A percentile compares a stretch with the other conserved stretches of the same genome.
phyloP scores from a whole-genome alignment of 768 basidiomycete genomes.

The Dacryopinax spathularia region DNA sequence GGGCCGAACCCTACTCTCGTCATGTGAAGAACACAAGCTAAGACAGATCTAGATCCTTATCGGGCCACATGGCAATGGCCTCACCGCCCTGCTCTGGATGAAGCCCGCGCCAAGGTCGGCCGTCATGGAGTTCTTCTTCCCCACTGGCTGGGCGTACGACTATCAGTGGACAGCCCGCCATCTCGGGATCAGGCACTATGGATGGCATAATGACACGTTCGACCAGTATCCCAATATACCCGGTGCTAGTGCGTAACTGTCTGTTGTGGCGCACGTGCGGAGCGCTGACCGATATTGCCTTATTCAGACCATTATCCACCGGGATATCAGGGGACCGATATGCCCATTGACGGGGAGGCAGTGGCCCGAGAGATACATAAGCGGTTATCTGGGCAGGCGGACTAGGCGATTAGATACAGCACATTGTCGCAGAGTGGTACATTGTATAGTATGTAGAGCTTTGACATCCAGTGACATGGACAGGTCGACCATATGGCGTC shows the following conservation, averaged over 20 bases:
- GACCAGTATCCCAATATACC: not conserved
- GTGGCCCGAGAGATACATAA: slow-evolving; percentile 28
- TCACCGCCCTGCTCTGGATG: slow-evolving; percentile 61
- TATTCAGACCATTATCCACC: slow-evolving; percentile 27
- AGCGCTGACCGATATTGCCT: slow-evolving; percentile 4
- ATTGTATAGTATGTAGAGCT: too few relatives aligned
- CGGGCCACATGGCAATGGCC: slow-evolving; percentile 43
- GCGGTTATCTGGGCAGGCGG: not conserved
- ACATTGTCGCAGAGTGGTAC: too few relatives aligned
- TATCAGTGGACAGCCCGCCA: slow-evolving; percentile 42
- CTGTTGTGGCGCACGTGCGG: not conserved
- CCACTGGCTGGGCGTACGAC: slow-evolving; percentile 49
- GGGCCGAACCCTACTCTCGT: slow-evolving; percentile 2
- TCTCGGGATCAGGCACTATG: slow-evolving; percentile 43
- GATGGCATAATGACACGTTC: slow-evolving; percentile 34
- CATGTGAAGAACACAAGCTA: not conserved
- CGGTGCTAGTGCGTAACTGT: slow-evolving; percentile 17
- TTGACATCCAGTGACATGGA: too few relatives aligned
- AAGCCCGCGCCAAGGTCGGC: slow-evolving; percentile 41
- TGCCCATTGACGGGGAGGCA: slow-evolving; percentile 30
- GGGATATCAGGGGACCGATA: slow-evolving; percentile 14
- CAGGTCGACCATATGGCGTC: too few relatives aligned
- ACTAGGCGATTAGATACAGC: too few relatives aligned
- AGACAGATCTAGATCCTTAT: slow-evolving; percentile 37
- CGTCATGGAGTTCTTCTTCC: slow-evolving; percentile 65